Base-by-base conservation (phyloP, 805 yeast genomes). In the Candida peoriensis region DNA sequence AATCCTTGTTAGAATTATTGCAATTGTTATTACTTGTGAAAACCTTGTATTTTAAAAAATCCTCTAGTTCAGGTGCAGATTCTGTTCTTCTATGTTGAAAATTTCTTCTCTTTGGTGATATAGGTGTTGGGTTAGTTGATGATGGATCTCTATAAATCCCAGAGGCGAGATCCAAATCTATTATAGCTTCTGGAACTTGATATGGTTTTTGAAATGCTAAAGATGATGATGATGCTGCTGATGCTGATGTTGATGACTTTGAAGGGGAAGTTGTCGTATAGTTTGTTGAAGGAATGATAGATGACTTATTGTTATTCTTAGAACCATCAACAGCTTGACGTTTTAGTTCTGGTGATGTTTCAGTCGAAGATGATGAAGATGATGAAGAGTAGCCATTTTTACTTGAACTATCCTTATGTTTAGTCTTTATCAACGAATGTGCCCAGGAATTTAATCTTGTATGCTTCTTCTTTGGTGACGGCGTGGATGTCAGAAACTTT, bases 81-180 rank as follows among this genome's bases (percentile, higher is more conserved):
- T 74, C 80, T 2, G 77, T 61, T 38, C 79, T 61, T 46, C 76
- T 62, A 48, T 74, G 79, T 6, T 57, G 43, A 32, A 49, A 41
- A 27, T 56, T 55, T 52, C 53, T 42, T 42, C 52, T 39, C 57
- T 60, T 57, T 5, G 40, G 36, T 2, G 27, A 20, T 12, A 5
- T 15, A 4, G 34, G 33, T 10, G 34, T 44, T 10, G 37, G 35
- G 3, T 24, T 23, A 6, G 35, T 32, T 5, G 38, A 16, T 13
- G 50, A 38, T 8, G 61, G 61, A 32, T 58, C 55, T 33, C 53
- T 50, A 30, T 46, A 46, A 13, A 64, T 52, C 27, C 63, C 68
- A 17, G 70, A 57, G 9, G 77, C 78, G 20, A 70, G 69, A 41
- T 76, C 81, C 31, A 76, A 52, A 43, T 76, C 79, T 17, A 76